These are phyloP conservation scores for Acrocalymma vagum DNA, from an alignment of 2,329 filamentous ascomycete genomes.

Conservation along the genomic window DNA sequence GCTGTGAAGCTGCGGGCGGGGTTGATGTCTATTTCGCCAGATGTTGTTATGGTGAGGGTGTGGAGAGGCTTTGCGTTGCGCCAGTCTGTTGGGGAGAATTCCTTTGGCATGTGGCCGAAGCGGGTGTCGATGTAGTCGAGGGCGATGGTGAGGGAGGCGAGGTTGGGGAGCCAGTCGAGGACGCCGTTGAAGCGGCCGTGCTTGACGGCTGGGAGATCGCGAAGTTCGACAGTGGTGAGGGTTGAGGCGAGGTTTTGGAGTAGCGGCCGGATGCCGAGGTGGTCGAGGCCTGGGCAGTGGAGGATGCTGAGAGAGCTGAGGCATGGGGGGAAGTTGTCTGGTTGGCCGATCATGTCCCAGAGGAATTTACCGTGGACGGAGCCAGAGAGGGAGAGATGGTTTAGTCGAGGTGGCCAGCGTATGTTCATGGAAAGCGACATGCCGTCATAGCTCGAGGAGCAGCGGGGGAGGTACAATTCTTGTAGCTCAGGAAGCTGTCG, in stretches of 20 bases:
- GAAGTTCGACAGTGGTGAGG: slow-evolving; percentile 49
- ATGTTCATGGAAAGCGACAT: slow-evolving; percentile 30
- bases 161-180: slow-evolving; percentile 49
- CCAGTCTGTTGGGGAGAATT: slow-evolving; percentile 24
- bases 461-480: slow-evolving; percentile 56
- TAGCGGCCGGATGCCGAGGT: slow-evolving; percentile 45
- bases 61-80: slow-evolving; percentile 42
- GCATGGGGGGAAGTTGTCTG: slow-evolving; percentile 37
- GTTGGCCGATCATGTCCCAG: slow-evolving; percentile 43
- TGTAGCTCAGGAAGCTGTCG: slow-evolving; percentile 55
- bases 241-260: slow-evolving; percentile 40
- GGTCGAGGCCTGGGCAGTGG: slow-evolving; percentile 53
- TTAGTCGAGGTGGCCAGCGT: slow-evolving; percentile 54
- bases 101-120: slow-evolving; percentile 41
- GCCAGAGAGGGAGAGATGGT: slow-evolving; percentile 54
- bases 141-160: slow-evolving; percentile 52
- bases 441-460: slow-evolving; percentile 39
- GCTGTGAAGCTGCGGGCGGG: slow-evolving; percentile 49
- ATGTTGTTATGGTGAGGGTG: slow-evolving; percentile 50
- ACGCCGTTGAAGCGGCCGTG: slow-evolving; percentile 51
- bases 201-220: slow-evolving; percentile 50
- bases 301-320: slow-evolving; percentile 45
- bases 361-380: slow-evolving; percentile 54
- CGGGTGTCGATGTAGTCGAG: slow-evolving; percentile 56
- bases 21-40: slow-evolving; percentile 39